Evolutionary conservation across 164 flowering plant species (phyloP), one percentile per base, ranked within the genome.

Genomic region (Warburgia ugandensis): DNA sequence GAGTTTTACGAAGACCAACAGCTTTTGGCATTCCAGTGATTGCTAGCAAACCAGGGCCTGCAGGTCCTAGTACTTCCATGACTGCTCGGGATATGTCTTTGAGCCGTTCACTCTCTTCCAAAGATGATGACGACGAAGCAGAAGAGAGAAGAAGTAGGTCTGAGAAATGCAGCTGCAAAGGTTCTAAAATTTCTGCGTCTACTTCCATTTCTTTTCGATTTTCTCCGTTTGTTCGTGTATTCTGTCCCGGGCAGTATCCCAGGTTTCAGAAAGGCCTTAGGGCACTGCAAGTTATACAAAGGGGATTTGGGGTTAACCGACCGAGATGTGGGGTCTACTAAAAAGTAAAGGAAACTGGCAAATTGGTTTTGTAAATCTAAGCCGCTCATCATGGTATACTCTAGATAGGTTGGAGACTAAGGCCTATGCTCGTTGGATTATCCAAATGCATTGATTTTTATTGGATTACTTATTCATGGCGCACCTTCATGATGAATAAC

Each of bases 31-130:
- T 78, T 3, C 74, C 84, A n/a, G 62, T 63, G 45, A 89, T 58
- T 2, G 84, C 52, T 9, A 90, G 66, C 0, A 90, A 78, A 28
- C 95, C 97, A 4, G 86, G 88, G 8, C 97, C 97, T 3, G 51
- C 29, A 22, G 85, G 95, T 32, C 97, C 97, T 52, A 89, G 78
- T 69, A 72, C 65, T 72, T 83, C 74, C 80, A 81, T 64, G 28
- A 85, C 43, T 12, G 38, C 42, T 44, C 35, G 50, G 10, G 71
- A 59, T 16, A 81, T 59, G 17, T 66, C 56, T 20, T 73, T 64
- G 12, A 75, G 70, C 47, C 75, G 67, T 40, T 80, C 79, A 12
- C 52, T 58, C 10, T 43, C 35, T 1, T 29, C 29, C 20, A 12
- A 46, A 12, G 57, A 60, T 10, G n/a, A n/a, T n/a, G n/a, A n/a